Percentiles rank a stretch among this genome's conserved stretches.
These are phyloP conservation scores for Phyllosticta citriasiana DNA, from an alignment of 2,329 filamentous ascomycete genomes.

Conservation along the genomic window DNA sequence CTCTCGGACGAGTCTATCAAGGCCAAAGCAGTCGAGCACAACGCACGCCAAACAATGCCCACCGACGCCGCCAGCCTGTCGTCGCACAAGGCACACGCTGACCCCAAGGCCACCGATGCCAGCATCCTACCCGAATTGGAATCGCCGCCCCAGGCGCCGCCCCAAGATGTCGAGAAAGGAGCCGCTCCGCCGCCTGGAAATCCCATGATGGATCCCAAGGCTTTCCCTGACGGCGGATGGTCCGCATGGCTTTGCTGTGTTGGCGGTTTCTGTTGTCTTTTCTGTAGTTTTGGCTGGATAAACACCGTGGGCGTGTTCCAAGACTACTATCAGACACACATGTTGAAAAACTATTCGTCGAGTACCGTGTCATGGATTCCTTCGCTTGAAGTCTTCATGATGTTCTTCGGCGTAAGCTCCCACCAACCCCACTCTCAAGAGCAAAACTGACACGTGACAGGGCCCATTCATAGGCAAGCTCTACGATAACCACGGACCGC, in stretches of 20 bases:
- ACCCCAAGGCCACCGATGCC: slow-evolving; percentile 10
- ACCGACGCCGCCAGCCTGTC: not conserved
- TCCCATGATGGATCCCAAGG: slow-evolving; percentile 10
- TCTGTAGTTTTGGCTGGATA: slow-evolving; percentile 33
- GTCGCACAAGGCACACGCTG: not conserved
- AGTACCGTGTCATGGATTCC: slow-evolving; percentile 38
- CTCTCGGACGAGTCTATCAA: not conserved
- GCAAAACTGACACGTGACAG: slow-evolving; percentile 14
- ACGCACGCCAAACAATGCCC: not conserved
- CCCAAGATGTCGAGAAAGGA: slow-evolving; percentile 1
- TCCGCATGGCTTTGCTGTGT: slow-evolving; percentile 32
- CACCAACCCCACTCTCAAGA: not conserved
- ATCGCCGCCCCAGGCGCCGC: not conserved
- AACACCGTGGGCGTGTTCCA: slow-evolving; percentile 38
- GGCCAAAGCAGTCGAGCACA: not conserved
- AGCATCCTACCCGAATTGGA: slow-evolving; percentile 5
- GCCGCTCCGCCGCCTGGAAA: not conserved
- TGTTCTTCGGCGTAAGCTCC: slow-evolving; percentile 40
- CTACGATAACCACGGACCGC: slow-evolving; percentile 54
- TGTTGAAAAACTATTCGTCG: slow-evolving; percentile 28
- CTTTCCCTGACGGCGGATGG: slow-evolving; percentile 28
- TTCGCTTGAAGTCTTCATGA: slow-evolving; percentile 34
- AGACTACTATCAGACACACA: slow-evolving; percentile 35
- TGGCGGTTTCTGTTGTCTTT: slow-evolving; percentile 23
- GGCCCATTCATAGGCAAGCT: slow-evolving; percentile 55